phyloP scores from a whole-genome alignment of 1,284 basidiomycete genomes.

The Tilletia horrida region DNA sequence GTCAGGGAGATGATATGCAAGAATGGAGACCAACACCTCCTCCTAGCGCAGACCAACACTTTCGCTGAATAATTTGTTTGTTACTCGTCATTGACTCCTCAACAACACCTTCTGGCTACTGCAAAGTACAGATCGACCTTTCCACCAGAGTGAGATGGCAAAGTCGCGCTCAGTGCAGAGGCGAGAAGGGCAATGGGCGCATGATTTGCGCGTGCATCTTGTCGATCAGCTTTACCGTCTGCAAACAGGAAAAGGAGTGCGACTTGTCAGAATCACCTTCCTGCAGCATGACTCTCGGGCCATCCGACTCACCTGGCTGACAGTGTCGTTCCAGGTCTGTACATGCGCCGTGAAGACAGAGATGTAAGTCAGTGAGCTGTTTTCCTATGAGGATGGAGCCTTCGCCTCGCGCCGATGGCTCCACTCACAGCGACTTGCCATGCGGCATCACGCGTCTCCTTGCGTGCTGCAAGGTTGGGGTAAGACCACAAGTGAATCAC shows the following conservation, averaged over 20 bases:
- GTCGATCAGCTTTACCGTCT: conserved; percentile 52
- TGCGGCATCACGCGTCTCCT: conserved; percentile 47
- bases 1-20: neutral
- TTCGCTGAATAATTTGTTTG: too few relatives aligned
- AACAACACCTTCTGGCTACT: too few relatives aligned
- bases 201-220: conserved; percentile 54
- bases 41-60: too few relatives aligned
- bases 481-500: conserved; percentile 54
- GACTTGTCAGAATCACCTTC: neutral
- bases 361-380: neutral
- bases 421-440: conserved; percentile 47
- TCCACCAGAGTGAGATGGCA: too few relatives aligned
- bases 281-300: neutral
- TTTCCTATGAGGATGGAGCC: neutral
- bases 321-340: conserved; percentile 51
- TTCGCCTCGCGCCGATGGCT: neutral
- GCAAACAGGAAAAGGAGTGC: neutral
- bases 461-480: conserved; percentile 47
- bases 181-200: conserved; percentile 38
- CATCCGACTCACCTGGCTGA: conserved; percentile 33
- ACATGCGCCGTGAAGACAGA: neutral
- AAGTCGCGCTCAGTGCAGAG: conserved; percentile 22
- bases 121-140: too few relatives aligned
- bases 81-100: too few relatives aligned
- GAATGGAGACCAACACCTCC: too few relatives aligned